Conservation (phyloP, 2,329 filamentous ascomycete genomes). For the Cytospora schulzeri region DNA sequence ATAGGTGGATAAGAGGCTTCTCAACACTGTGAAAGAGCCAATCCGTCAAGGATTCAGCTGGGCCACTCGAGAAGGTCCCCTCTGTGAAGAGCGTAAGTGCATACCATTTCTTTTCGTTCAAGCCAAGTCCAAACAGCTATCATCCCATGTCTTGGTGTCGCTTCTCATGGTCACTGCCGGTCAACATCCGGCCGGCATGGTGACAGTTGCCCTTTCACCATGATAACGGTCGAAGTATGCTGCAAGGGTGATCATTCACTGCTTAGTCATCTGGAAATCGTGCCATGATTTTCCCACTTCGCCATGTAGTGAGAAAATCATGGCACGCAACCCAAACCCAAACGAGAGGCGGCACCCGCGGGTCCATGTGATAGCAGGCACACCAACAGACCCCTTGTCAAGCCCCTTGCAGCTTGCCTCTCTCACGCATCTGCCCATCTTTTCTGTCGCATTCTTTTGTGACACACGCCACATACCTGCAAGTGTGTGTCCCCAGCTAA, state of each 20-base stretch:
- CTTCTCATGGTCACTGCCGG: slow-evolving; percentile 15
- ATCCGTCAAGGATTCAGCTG: slow-evolving; percentile 96
- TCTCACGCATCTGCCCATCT: slow-evolving; percentile 7
- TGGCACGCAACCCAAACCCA: slow-evolving; percentile 7
- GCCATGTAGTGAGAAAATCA: too few species aligned
- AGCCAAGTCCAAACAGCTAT: slow-evolving; percentile 26
- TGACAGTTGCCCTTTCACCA: slow-evolving; percentile 20
- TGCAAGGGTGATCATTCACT: background rate
- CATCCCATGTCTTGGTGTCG: slow-evolving; percentile 1
- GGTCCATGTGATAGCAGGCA: slow-evolving; percentile 21
- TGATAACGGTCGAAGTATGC: slow-evolving; percentile 4
- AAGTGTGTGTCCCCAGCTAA: slow-evolving; percentile 17
- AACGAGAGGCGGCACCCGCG: slow-evolving; percentile 19
- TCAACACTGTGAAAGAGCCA: slow-evolving; percentile 85
- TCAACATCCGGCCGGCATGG: slow-evolving; percentile 14
- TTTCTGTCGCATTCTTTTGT: slow-evolving; percentile 11
- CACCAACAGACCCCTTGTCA: slow-evolving; percentile 4
- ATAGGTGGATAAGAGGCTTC: slow-evolving; percentile 87
- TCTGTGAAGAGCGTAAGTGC: slow-evolving; percentile 92
- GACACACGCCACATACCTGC: slow-evolving; percentile 3
- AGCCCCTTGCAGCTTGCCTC: slow-evolving; percentile 19
- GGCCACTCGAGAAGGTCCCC: slow-evolving; percentile 90
- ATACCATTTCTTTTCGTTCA: slow-evolving; percentile 31
- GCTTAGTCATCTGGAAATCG: background rate
- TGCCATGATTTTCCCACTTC: too few species aligned